These are phyloP conservation scores for Phaffomyces antillensis DNA, from an alignment of 805 yeast species.

Conservation along the genomic window DNA sequence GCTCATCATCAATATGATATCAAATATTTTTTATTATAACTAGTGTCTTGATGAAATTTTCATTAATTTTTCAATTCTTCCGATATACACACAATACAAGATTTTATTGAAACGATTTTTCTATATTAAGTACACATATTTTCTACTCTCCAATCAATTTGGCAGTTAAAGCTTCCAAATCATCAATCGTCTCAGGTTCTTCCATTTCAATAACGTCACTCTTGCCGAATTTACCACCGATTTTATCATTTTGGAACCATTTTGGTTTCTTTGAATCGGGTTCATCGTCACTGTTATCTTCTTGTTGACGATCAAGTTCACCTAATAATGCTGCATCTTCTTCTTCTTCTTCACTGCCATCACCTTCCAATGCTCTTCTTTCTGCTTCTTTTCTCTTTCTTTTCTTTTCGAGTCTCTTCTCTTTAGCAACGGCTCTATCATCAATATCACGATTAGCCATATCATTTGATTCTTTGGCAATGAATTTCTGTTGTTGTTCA, in stretches of 20 bases:
- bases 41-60: too few species aligned
- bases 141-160: slow-evolving; percentile 25
- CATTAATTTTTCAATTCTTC: too few species aligned
- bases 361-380: slow-evolving; percentile 30
- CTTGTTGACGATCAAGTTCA: slow-evolving; percentile 23
- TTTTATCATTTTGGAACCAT: slow-evolving; percentile 31
- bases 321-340: slow-evolving; percentile 23
- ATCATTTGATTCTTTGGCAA: slow-evolving; percentile 54
- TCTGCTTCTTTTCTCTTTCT: slow-evolving; percentile 80
- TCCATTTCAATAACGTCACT: slow-evolving; percentile 57
- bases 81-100: too few species aligned
- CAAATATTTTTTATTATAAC: too few species aligned
- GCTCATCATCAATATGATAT: neutral
- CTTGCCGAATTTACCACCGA: slow-evolving; percentile 22
- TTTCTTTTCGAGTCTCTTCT: slow-evolving; percentile 81
- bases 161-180: slow-evolving; percentile 80
- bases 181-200: slow-evolving; percentile 87
- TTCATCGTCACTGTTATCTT: slow-evolving; percentile 21
- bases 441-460: slow-evolving; percentile 69
- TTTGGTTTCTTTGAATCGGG: slow-evolving; percentile 27
- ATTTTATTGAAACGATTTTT: too few species aligned
- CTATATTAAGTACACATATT: too few species aligned
- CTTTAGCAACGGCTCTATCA: slow-evolving; percentile 72
- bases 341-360: slow-evolving; percentile 18
- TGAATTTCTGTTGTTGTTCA: slow-evolving; percentile 59